These are phyloP conservation scores for Fusarium coffeatum DNA, from an alignment of 2,329 filamentous ascomycete species.

Conservation along the genomic window DNA sequence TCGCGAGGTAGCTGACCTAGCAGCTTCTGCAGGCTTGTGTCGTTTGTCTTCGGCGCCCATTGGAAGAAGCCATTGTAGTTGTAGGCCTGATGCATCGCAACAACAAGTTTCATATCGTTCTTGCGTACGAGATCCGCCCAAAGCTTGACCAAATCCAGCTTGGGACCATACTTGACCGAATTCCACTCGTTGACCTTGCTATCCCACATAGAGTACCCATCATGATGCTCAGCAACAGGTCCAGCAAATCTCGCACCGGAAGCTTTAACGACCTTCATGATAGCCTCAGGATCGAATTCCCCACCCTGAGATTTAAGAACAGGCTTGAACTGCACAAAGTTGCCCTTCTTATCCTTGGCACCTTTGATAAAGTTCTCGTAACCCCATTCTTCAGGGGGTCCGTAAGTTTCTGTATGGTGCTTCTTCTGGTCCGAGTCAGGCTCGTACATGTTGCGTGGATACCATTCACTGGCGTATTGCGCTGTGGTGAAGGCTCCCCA, in stretches of 20 bases:
- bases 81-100: conserved; percentile 27
- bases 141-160: conserved; percentile 10
- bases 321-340: conserved; percentile 18
- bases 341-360: conserved; percentile 1
- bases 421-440: conserved; percentile 8
- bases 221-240: conserved; percentile 21
- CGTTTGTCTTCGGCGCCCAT: conserved; percentile 15
- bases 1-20: background rate
- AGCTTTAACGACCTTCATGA: conserved; percentile 10
- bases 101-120: conserved; percentile 23
- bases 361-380: conserved; percentile 20
- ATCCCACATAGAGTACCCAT: conserved; percentile 27
- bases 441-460: conserved; percentile 27
- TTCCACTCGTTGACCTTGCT: conserved; percentile 28
- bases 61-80: conserved; percentile 24
- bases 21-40: conserved; percentile 8
- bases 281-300: conserved; percentile 12
- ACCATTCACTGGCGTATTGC: conserved; percentile 24
- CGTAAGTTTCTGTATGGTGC: conserved; percentile 14
- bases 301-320: conserved; percentile 1
- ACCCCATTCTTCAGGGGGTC: conserved; percentile 17
- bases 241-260: conserved; percentile 21
- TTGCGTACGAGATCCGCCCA: conserved; percentile 11
- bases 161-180: conserved; percentile 11
- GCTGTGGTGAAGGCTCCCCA: conserved; percentile 28